Conservation (phyloP, 2,329 filamentous ascomycete species). For the Colletotrichum trifolii region DNA sequence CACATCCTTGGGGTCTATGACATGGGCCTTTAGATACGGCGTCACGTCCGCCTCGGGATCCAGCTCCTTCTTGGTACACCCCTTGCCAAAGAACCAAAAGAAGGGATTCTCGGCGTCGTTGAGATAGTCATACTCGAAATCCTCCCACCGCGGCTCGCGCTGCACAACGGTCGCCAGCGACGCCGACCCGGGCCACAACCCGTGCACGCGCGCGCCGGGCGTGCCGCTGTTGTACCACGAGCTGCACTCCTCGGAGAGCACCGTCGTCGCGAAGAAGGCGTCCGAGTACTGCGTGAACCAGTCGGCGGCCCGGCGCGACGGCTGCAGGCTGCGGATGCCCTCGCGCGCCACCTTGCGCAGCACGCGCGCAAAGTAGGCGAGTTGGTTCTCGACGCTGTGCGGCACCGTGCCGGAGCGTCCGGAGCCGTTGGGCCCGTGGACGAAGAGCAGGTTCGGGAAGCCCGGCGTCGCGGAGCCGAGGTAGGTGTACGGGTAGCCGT, state of each 20-base stretch:
- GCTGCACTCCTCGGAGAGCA: conserved; percentile 71
- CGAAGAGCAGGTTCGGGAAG: conserved; percentile 75
- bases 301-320: conserved; percentile 68
- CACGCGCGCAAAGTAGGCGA: conserved; percentile 73
- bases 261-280: conserved; percentile 65
- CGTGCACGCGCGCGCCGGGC: conserved; percentile 72
- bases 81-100: conserved; percentile 74
- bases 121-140: conserved; percentile 63
- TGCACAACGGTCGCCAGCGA: conserved; percentile 69
- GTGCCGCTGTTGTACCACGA: conserved; percentile 78
- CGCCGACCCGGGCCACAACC: conserved; percentile 76
- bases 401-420: conserved; percentile 75
- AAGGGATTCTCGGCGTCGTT: conserved; percentile 61
- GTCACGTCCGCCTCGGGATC: conserved; percentile 69
- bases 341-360: conserved; percentile 74
- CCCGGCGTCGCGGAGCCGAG: conserved; percentile 71
- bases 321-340: conserved; percentile 71
- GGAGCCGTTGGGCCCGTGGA: conserved; percentile 70
- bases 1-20: conserved; percentile 69
- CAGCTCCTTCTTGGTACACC: conserved; percentile 70
- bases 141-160: conserved; percentile 65
- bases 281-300: conserved; percentile 72
- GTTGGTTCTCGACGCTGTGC: conserved; percentile 73
- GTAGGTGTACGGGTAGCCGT: conserved; percentile 76
- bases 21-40: conserved; percentile 67